Evolutionary conservation across 139 green algal species (phyloP), one percentile per base, ranked within the genome.

Genomic region (Diplosphaera chodatii): DNA sequence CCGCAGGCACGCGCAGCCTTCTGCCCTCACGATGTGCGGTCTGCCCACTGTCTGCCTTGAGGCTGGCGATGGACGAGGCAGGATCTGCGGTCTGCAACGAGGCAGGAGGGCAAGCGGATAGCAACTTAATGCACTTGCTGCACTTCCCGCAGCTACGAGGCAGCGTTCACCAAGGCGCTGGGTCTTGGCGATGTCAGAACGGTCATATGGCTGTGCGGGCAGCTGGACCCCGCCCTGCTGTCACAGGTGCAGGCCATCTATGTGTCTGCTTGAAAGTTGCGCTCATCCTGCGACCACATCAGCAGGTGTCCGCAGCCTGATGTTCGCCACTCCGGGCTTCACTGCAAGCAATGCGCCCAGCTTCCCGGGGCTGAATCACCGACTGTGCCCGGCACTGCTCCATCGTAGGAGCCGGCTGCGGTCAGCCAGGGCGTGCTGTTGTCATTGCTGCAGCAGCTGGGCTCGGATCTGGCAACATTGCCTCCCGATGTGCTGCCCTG

Each of bases 371-470:
- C n/a, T n/a, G n/a, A n/a, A 48, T 48, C 37, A 13, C 37, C 13
- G 37, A 21, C 13, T 48, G 78, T 82, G 63, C 55, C 64, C 0
- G 55, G 30, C 20, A 30, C 70, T 0, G 75, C 85, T 40, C 71
- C 87, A 23, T 32, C 40, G 18, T 66, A 30, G 13, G 75, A 81
- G 48, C 74, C 82, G 15, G 55, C 65, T n/a, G 59, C 68, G 55
- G 78, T 96, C 15, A 87, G 74, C 40, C 91, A 96, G 79, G 71
- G 77, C 31, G 80, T 90, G 10, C 78, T 96, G 65, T 77, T 96
- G 30, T 83, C 80, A 6, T 79, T 96, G 62, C 67, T 94, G 63
- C 85, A 92, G 70, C 92, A 97, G 81, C 84, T 96, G 32, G 72
- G 74, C 27, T 70, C 65, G 28, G 81, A 94, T 63, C 82, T 96